Evolutionary conservation across 2,329 filamentous ascomycete species (phyloP).

Genomic region (Aphanoascus verrucosus): DNA sequence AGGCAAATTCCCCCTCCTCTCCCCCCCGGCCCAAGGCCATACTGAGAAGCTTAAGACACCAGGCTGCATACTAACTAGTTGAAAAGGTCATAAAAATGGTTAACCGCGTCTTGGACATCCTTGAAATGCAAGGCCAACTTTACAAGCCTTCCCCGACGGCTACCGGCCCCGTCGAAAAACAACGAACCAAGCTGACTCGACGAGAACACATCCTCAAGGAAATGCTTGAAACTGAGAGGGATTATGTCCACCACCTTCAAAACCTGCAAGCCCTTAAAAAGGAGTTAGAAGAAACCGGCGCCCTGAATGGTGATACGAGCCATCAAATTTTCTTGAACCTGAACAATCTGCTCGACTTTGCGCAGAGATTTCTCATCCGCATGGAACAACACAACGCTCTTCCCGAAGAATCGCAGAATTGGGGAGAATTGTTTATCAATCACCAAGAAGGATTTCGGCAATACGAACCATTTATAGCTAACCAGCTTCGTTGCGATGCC

Average conservation of each 20-base stretch:
- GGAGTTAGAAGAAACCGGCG: conserved; percentile 73
- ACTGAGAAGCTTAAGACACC: not conserved
- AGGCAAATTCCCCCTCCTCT: conserved; percentile 44
- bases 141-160: conserved; percentile 46
- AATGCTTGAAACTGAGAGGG: conserved; percentile 86
- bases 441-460: conserved; percentile 83
- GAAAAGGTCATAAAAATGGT: conserved; percentile 74
- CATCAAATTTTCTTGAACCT: conserved; percentile 96
- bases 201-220: conserved; percentile 87
- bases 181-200: conserved; percentile 50
- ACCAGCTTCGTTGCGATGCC: conserved; percentile 80
- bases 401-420: conserved; percentile 66
- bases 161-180: conserved; percentile 41
- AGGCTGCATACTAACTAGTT: not conserved
- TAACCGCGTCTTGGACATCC: conserved; percentile 79
- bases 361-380: conserved; percentile 85
- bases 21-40: not conserved
- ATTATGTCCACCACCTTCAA: conserved; percentile 95
- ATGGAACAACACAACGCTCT: conserved; percentile 91
- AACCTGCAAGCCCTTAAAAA: conserved; percentile 88
- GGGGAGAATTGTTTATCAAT: conserved; percentile 81
- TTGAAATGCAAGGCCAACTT: conserved; percentile 68
- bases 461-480: conserved; percentile 95
- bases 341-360: conserved; percentile 88
- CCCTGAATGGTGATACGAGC: conserved; percentile 77